Evolutionary conservation across 257 asterid species (phyloP), one percentile per base, ranked within the genome.

Genomic region (Vinca minor): DNA sequence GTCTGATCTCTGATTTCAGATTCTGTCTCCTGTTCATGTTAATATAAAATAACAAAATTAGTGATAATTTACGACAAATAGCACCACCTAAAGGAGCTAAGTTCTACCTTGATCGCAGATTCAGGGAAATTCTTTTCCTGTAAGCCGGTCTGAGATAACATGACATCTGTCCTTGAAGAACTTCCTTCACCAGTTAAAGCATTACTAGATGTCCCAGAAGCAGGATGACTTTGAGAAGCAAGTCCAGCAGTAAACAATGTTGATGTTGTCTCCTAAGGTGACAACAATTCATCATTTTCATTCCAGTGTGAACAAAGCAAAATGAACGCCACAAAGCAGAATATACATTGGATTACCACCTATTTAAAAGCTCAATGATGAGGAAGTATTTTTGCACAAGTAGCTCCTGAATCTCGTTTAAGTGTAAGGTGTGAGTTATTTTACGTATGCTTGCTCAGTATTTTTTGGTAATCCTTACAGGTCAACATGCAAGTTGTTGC

Each of bases 221-320:
- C 59, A 62, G 66, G 36, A 69, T 82, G 82, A 12, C 77, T 75
- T 57, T 77, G 79, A 45, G 95, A 81, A 74, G 89, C 89, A 76
- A 89, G 87, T 62, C 95, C 87, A 68, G 89, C 85, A 68, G 83
- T 66, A 83, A 91, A 77, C 75, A 81, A 80, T 62, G 94, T 81
- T 26, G 94, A 88, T 74, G 97, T 77, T 64, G 95, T 81, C 71
- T 88, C 96, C 98, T 92, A 73, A 79, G 57, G 34, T 25, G 4
- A 56, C 18, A 56, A 9, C 14, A 45, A n/a, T 0, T 29, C 5
- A 26, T 34, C 20, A 47, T 14, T 10, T 29, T 49, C 32, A 29
- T 39, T n/a, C 49, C 61, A 20, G 34, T n/a, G 36, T 29, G 41
- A 62, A 52, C 4, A 4, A 15, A 59, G 9, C 18, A 36, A 59